Conservation (phyloP, 768 basidiomycete genomes). For the Botryobasidium botryosum region DNA sequence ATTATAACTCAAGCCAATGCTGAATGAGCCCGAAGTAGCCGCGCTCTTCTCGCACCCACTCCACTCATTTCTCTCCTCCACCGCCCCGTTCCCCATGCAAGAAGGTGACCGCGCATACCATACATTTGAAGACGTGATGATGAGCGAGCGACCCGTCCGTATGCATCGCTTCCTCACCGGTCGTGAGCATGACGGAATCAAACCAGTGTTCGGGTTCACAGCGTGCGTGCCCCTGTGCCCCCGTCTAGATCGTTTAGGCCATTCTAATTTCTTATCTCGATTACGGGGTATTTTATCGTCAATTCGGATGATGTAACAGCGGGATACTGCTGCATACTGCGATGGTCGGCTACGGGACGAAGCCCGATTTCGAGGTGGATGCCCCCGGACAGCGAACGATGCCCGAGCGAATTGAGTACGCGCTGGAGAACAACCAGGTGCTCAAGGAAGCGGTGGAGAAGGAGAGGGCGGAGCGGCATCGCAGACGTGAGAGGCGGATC, state of each 20-base stretch:
- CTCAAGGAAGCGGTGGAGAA: constrained; percentile 7
- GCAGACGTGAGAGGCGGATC: too few relatives aligned
- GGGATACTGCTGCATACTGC: constrained; percentile 37
- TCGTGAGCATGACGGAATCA: constrained; percentile 65
- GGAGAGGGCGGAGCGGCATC: constrained; percentile 1
- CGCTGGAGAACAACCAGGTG: constrained; percentile 2
- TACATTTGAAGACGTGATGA: constrained; percentile 37
- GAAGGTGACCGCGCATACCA: constrained; percentile 33
- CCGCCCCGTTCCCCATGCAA: constrained; percentile 27
- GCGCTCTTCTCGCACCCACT: constrained; percentile 79
- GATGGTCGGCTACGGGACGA: constrained; percentile 27
- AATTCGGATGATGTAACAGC: constrained; percentile 17
- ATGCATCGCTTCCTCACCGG: constrained; percentile 76
- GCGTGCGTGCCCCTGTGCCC: constrained; percentile 46
- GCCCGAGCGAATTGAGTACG: constrained; percentile 5
- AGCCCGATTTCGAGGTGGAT: constrained; percentile 5
- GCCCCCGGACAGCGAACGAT: constrained; percentile 8
- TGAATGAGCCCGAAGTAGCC: constrained; percentile 64
- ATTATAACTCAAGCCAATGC: constrained; percentile 38
- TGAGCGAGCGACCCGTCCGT: constrained; percentile 32
- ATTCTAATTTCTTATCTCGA: not conserved
- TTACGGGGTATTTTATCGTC: not conserved
- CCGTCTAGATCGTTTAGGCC: not conserved
- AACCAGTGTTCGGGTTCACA: constrained; percentile 79
- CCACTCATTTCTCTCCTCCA: constrained; percentile 39